Evolutionary conservation across 345 rosid species (phyloP).

Genomic region (Salix purpurea): DNA sequence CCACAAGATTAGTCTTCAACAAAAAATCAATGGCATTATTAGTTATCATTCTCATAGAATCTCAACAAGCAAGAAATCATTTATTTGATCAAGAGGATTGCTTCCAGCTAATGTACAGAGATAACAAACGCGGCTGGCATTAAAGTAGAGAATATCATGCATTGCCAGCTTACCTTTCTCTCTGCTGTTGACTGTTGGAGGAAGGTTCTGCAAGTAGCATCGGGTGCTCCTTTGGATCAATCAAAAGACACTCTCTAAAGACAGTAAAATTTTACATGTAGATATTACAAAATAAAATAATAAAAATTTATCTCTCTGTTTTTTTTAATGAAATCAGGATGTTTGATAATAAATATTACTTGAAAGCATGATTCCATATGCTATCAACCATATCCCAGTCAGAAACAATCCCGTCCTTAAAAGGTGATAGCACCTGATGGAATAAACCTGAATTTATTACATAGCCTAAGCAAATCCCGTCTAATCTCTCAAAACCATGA

Average conservation of each 20-base stretch:
- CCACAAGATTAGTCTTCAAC: neutral
- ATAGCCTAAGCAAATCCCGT: neutral
- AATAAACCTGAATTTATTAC: constrained; percentile 3
- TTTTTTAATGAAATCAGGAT: neutral
- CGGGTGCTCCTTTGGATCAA: constrained; percentile 93
- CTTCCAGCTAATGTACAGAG: neutral
- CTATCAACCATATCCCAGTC: constrained; percentile 95
- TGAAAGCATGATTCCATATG: constrained; percentile 97
- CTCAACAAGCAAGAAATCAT: neutral
- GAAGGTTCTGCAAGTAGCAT: constrained; percentile 98
- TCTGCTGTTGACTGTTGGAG: constrained; percentile 76
- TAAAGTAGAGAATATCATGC: neutral
- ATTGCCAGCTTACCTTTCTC: constrained; percentile 61
- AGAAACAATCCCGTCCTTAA: constrained; percentile 84
- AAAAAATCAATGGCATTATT: neutral
- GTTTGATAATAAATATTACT: constrained; percentile 32
- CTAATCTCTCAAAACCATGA: neutral
- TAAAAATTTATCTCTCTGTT: neutral
- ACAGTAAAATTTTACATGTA: neutral
- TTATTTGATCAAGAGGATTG: neutral
- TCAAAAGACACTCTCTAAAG: constrained; percentile 66
- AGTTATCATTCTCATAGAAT: neutral
- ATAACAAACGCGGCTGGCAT: neutral
- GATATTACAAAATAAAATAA: neutral
- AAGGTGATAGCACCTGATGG: constrained; percentile 67